These are phyloP conservation scores for Globisporangium orthogonon DNA, from an alignment of 352 stramenopile species.

Conservation along the genomic window DNA sequence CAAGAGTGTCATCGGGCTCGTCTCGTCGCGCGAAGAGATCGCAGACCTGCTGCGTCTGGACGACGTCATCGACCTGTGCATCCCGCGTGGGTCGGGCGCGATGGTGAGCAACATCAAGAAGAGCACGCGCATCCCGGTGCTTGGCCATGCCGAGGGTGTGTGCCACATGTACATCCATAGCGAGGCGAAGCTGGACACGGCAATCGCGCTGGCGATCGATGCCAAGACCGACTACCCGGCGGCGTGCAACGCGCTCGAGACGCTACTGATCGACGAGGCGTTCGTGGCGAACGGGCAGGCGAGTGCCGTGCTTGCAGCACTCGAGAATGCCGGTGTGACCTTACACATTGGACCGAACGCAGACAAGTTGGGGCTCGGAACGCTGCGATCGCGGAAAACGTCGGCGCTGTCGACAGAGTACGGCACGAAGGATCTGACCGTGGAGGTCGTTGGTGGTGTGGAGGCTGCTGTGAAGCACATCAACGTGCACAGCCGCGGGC, in stretches of 20 bases:
- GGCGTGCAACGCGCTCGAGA: slow-evolving; percentile 97
- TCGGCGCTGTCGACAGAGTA: slow-evolving; percentile 92
- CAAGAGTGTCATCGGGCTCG: slow-evolving; percentile 92
- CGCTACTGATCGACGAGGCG: slow-evolving; percentile 91
- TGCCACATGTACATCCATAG: slow-evolving; percentile 98
- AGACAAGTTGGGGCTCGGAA: slow-evolving; percentile 59
- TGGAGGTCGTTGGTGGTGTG: slow-evolving; percentile 90
- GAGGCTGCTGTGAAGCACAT: slow-evolving; percentile 94
- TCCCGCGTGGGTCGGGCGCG: slow-evolving; percentile 93
- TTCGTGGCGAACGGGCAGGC: slow-evolving; percentile 73
- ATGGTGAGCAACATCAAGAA: slow-evolving; percentile 97
- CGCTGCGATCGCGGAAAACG: slow-evolving; percentile 62
- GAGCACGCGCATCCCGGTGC: slow-evolving; percentile 95
- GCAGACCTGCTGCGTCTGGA: slow-evolving; percentile 92
- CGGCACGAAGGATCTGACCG: slow-evolving; percentile 89
- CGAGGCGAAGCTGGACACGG: slow-evolving; percentile 83
- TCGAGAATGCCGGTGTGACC: slow-evolving; percentile 90
- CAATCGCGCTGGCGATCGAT: slow-evolving; percentile 91
- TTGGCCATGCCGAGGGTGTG: slow-evolving; percentile 97
- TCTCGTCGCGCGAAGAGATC: slow-evolving; percentile 93
- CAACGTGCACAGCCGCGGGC: slow-evolving; percentile 93
- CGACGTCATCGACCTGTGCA: slow-evolving; percentile 98
- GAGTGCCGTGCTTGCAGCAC: slow-evolving; percentile 67
- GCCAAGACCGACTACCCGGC: slow-evolving; percentile 98
- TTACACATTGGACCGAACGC: slow-evolving; percentile 89